These are phyloP conservation scores for Mycena floridula DNA, from an alignment of 768 basidiomycete species.

Conservation along the genomic window DNA sequence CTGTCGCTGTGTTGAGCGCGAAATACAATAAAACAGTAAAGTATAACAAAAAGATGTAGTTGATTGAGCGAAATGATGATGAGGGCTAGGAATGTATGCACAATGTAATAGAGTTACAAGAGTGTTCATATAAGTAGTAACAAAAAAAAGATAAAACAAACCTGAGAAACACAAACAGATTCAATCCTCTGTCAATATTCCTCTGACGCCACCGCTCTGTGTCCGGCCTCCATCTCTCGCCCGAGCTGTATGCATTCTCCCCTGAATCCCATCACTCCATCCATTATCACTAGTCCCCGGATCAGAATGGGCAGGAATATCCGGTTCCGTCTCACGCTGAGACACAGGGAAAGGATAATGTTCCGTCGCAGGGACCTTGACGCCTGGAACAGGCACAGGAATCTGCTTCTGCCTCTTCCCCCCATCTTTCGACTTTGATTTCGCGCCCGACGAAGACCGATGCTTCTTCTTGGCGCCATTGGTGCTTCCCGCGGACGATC, in stretches of 20 bases:
- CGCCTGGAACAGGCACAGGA: constrained; percentile 32
- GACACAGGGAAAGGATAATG: constrained; percentile 66
- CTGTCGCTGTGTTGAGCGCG: too few relatives aligned
- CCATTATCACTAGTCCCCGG: constrained; percentile 5
- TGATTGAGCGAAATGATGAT: too few relatives aligned
- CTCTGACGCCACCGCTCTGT: constrained; percentile 82
- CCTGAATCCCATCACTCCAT: constrained; percentile 5
- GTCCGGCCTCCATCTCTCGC: constrained; percentile 79
- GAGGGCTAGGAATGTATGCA: too few relatives aligned
- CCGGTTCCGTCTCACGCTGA: constrained; percentile 22
- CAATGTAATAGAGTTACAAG: too few relatives aligned
- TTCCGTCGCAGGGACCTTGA: constrained; percentile 30
- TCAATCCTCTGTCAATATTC: constrained; percentile 46
- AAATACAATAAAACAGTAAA: too few relatives aligned
- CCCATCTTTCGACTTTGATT: constrained; percentile 7
- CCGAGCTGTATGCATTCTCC: constrained; percentile 62
- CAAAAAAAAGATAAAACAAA: too few relatives aligned
- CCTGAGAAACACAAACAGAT: too few relatives aligned
- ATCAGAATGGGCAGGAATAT: constrained; percentile 6
- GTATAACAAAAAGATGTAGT: too few relatives aligned
- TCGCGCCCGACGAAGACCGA: constrained; percentile 15
- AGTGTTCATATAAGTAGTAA: too few relatives aligned
- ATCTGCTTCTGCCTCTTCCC: constrained; percentile 33
- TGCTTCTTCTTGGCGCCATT: constrained; percentile 8
- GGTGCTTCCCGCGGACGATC: constrained; percentile 1